A percentile compares a stretch with the other conserved stretches of the same genome.
Evolutionary conservation across 2,329 filamentous ascomycete species (phyloP).

Genomic region (Colletotrichum scovillei): DNA sequence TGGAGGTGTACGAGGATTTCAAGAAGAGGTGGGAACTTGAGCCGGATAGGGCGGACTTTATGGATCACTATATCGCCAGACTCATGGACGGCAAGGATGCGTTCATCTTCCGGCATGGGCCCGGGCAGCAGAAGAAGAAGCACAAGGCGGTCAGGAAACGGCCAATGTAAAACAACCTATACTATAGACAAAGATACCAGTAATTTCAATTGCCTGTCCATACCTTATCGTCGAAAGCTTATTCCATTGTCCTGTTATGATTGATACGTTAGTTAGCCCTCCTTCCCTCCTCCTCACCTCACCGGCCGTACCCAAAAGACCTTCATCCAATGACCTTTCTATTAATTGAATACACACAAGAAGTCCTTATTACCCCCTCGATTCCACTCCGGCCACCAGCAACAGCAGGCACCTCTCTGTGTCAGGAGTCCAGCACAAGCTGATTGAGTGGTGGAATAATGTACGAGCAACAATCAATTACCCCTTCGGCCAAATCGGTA

Average conservation of each 20-base stretch:
- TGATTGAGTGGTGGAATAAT: too few species aligned
- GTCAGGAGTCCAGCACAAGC: too few species aligned
- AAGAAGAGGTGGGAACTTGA: slow-evolving; percentile 59
- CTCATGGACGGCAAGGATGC: slow-evolving; percentile 49
- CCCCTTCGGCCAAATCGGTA: too few species aligned
- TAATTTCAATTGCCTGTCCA: slow-evolving; percentile 3
- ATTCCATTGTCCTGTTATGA: neutral
- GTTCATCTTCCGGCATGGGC: neutral
- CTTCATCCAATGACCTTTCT: too few species aligned
- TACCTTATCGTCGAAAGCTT: too few species aligned
- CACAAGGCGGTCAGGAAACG: neutral
- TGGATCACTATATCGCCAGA: slow-evolving; percentile 57
- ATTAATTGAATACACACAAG: too few species aligned
- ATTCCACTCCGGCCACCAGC: too few species aligned
- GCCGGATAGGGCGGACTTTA: slow-evolving; percentile 54
- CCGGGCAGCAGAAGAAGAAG: neutral
- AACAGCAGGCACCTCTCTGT: too few species aligned
- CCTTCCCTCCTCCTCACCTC: too few species aligned
- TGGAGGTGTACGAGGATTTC: slow-evolving; percentile 65
- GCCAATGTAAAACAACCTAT: slow-evolving; percentile 10
- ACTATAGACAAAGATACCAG: slow-evolving; percentile 34
- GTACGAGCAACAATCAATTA: too few species aligned
- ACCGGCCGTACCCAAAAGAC: too few species aligned
- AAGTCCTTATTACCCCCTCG: too few species aligned
- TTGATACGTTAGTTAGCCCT: neutral